phyloP scores from a whole-genome alignment of 139 green algal genomes.

The Chlorella sorokiniana region DNA sequence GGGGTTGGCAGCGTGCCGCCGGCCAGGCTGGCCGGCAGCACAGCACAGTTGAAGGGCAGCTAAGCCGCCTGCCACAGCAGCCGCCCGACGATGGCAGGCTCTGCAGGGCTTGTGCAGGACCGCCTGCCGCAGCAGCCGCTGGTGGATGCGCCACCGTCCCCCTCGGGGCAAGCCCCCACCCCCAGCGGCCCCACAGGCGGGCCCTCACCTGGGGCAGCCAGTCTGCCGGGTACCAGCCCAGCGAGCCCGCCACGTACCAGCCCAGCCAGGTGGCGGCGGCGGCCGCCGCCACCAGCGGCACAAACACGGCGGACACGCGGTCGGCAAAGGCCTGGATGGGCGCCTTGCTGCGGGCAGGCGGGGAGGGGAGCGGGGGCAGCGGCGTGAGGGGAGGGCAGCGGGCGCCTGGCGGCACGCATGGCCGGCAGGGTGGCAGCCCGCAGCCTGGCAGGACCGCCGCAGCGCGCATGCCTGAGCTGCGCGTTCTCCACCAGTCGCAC shows the following conservation, averaged over 20 bases:
- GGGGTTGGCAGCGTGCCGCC: background rate
- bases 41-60: too few relatives aligned
- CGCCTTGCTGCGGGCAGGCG: constrained; percentile 79
- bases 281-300: constrained; percentile 84
- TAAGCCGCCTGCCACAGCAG: too few relatives aligned
- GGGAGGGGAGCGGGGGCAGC: background rate
- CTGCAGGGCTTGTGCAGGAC: too few relatives aligned
- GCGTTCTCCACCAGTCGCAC: constrained; percentile 93
- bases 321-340: constrained; percentile 94
- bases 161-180: too few relatives aligned
- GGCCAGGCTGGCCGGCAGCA: too few relatives aligned
- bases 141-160: too few relatives aligned
- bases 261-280: constrained; percentile 74
- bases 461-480: constrained; percentile 70
- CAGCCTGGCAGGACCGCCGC: background rate
- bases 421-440: background rate
- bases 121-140: too few relatives aligned
- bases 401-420: background rate
- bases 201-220: constrained; percentile 74
- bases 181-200: too few relatives aligned
- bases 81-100: too few relatives aligned
- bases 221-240: constrained; percentile 46
- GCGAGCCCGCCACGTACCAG: constrained; percentile 77
- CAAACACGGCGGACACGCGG: constrained; percentile 85
- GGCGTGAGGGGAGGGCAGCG: background rate